Base-by-base conservation (phyloP, 139 green algal genomes). In the Chlamydomonas sp. region DNA sequence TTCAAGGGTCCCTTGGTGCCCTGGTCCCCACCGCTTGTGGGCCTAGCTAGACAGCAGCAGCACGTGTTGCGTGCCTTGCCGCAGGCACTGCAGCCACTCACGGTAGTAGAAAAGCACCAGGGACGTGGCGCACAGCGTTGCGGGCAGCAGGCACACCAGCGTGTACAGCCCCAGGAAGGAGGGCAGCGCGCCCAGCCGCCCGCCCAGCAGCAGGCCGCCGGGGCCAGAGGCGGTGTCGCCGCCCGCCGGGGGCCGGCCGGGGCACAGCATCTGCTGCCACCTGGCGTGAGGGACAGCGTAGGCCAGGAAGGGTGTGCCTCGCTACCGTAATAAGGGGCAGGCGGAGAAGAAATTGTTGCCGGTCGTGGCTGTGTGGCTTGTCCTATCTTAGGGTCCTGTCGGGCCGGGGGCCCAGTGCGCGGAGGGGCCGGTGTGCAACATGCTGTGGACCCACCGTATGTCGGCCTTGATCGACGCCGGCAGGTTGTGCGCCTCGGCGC, bases 111-210 rank as follows among this genome's bases (percentile, higher is more conserved):
- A 87, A 12, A 87, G 72, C 12, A 87, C 83, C 1, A 87, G 73
- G 8, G 63, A 10, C 61, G 80, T 66, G 5, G 73, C 75, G 62
- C 16, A 66, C 3, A 87, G 4, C 12, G 83, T 87, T 5, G 83
- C 83, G 62, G 83, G 83, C 14, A 87, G 31, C 15, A 87, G 83
- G 72, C 83, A 87, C 62, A 87, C 83, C 31, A 87, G 62, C 2
- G 83, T 87, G 83, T 87, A 87, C 2, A 87, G 14, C 0, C 83
- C 83, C n/a, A 87, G 83, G n/a, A 87, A 87, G 83, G 72, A 64
- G 61, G 83, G 83, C 72, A 87, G 61, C 62, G 62, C 66, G 62
- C 14, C 66, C 20, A 80, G 72, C 17, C 1, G n/a, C 0, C 64
- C 17, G 20, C 20, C 61, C 1, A 12, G 31, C 74, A 78, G 17